Evolutionary conservation across 1,284 basidiomycete species (phyloP).

Genomic region (Cryptococcus sp.): DNA sequence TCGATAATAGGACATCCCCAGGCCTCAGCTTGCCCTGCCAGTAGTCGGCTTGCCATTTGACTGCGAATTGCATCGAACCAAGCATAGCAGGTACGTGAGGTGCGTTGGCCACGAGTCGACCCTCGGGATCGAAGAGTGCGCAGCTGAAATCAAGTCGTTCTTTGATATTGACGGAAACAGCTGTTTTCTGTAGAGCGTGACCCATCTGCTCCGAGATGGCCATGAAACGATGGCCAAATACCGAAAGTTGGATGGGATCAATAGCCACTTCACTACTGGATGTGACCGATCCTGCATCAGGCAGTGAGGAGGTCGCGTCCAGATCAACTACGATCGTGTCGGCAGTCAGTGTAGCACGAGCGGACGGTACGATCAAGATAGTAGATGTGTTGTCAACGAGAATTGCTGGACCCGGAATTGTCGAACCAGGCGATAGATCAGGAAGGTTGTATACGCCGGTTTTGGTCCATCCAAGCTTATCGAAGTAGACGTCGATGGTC

Average conservation of each 20-base stretch:
- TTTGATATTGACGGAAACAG: constrained; percentile 52
- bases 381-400: constrained; percentile 45
- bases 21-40: constrained; percentile 32
- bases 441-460: neutral
- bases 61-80: constrained; percentile 43
- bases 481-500: neutral
- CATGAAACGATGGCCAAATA: constrained; percentile 57
- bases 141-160: constrained; percentile 52
- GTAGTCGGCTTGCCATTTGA: constrained; percentile 37
- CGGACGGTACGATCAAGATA: constrained; percentile 35
- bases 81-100: constrained; percentile 29
- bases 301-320: constrained; percentile 14
- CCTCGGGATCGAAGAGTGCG: constrained; percentile 55
- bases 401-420: constrained; percentile 38
- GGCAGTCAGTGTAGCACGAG: constrained; percentile 29
- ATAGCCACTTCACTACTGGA: constrained; percentile 2
- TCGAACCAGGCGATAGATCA: constrained; percentile 31
- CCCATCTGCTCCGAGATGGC: constrained; percentile 58
- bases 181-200: constrained; percentile 56
- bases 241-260: constrained; percentile 49
- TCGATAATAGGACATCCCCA: constrained; percentile 57
- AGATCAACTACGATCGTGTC: constrained; percentile 31
- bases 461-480: constrained; percentile 21
- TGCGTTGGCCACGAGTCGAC: constrained; percentile 56
- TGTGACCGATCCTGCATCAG: too few species aligned